These are phyloP conservation scores for Botrytis fragariae DNA, from an alignment of 2,329 filamentous ascomycete species.

Conservation along the genomic window DNA sequence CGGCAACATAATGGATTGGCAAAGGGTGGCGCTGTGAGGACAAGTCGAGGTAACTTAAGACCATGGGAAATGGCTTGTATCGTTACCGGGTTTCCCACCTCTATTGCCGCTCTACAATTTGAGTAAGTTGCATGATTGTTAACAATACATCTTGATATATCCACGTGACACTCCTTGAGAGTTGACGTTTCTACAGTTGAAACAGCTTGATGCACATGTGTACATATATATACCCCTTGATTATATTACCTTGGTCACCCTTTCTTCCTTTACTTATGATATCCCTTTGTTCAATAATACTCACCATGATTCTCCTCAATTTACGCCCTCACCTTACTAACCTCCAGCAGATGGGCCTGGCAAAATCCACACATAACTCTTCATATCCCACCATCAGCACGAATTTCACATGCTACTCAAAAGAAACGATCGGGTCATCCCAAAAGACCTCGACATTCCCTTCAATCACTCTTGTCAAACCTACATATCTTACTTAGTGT, in stretches of 20 bases:
- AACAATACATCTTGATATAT: neutral
- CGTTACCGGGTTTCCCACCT: slow-evolving; percentile 84
- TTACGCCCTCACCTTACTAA: neutral
- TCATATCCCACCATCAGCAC: slow-evolving; percentile 66
- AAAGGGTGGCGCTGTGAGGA: slow-evolving; percentile 78
- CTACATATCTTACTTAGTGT: slow-evolving; percentile 77
- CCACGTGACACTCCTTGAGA: neutral
- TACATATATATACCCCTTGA: neutral
- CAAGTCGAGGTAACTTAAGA: slow-evolving; percentile 62
- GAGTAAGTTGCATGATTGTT: slow-evolving; percentile 57
- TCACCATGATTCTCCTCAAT: too few relatives aligned
- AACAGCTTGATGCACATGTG: neutral
- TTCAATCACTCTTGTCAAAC: slow-evolving; percentile 72
- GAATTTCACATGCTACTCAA: slow-evolving; percentile 53
- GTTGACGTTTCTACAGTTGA: neutral
- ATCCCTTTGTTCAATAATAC: neutral
- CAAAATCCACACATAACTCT: slow-evolving; percentile 79
- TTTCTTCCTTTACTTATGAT: neutral
- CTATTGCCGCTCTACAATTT: slow-evolving; percentile 86
- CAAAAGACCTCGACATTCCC: slow-evolving; percentile 55
- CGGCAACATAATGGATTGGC: slow-evolving; percentile 86
- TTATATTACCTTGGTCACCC: neutral
- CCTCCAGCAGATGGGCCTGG: slow-evolving; percentile 73
- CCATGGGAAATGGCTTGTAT: slow-evolving; percentile 92
- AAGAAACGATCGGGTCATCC: slow-evolving; percentile 54